These are phyloP conservation scores for Melastoma malabathricum DNA, from an alignment of 345 rosid genomes.

Conservation along the genomic window DNA sequence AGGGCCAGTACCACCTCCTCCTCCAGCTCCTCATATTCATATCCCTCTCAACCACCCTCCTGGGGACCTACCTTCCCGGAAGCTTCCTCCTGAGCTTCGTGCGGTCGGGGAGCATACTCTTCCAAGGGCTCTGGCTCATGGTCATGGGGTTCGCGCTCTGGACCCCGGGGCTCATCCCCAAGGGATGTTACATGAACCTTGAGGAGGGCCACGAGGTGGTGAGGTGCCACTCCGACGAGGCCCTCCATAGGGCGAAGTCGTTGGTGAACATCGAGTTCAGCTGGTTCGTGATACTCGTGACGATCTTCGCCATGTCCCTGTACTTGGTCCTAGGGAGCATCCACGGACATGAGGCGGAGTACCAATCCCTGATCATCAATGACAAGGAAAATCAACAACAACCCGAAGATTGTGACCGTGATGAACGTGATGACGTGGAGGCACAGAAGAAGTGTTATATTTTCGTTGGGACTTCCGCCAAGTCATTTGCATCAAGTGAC, in stretches of 20 bases:
- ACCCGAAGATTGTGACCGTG: constrained; percentile 14
- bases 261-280: constrained; percentile 61
- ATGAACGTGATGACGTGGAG: constrained; percentile 33
- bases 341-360: constrained; percentile 24
- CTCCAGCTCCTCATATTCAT: constrained; percentile 40
- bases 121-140: constrained; percentile 72
- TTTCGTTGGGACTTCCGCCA: constrained; percentile 18
- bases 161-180: constrained; percentile 54
- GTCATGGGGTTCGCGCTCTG: constrained; percentile 64
- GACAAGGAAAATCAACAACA: background rate
- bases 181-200: constrained; percentile 42
- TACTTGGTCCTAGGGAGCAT: constrained; percentile 26
- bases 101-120: constrained; percentile 46
- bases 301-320: constrained; percentile 26
- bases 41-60: constrained; percentile 46
- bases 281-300: constrained; percentile 35
- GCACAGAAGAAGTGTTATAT: constrained; percentile 25
- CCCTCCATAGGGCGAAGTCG: constrained; percentile 61
- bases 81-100: constrained; percentile 64
- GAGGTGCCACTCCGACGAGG: constrained; percentile 35
- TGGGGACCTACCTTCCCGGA: constrained; percentile 42
- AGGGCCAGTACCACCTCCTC: constrained; percentile 76
- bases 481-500: constrained; percentile 15
- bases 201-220: constrained; percentile 66
- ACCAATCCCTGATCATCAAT: constrained; percentile 26